Base-by-base conservation (phyloP, 495 filamentous ascomycete genomes). In the Neurospora hispaniola region DNA sequence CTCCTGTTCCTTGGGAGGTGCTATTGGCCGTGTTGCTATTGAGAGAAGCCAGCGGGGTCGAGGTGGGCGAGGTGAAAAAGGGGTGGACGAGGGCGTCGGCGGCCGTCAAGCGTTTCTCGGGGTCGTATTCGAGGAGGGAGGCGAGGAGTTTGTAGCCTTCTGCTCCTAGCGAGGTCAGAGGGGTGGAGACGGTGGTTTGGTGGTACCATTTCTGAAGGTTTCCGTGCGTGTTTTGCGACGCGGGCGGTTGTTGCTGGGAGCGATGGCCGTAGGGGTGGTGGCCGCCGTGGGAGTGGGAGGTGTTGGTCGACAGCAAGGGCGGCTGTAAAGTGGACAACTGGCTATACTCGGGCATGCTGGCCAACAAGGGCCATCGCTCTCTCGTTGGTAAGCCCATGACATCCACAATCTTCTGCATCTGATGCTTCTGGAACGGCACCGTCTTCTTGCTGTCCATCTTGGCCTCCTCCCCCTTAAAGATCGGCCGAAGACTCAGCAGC, bases 361-460 rank as follows among this genome's bases (percentile, higher is more conserved):
- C 83, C 16, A 99, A 84, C 39, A 93, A 86, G 0, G 94, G 92
- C 96, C 96, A 99, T 31, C 89, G 86, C 42, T 97, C 93, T 79
- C 95, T 95, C 40, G 88, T 92, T 0, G 96, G 96, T 76, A 95
- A 81, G 48, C 96, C 96, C 81, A 98, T 90, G 72, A 99, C 92
- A 76, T 98, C 96, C 38, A 96, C 93, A 71, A 99, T 99, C 80
- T 97, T 98, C 79, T 94, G 93, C 94, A 99, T 97, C 82, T 99
- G 96, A 78, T 98, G 97, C 35, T 94, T 89, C 81, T 99, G 96
- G 78, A 99, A 99, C 0, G 96, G 96, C 0, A 98, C 94, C 5
- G 92, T 94, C 82, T 97, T 97, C 80, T 98, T 98, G 80, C 86
- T 91, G 80, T 98, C 96, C 93, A 97, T 97, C 81, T 99, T 99